Percentiles rank a stretch among this genome's conserved stretches.
phyloP scores from a whole-genome alignment of 2,329 filamentous ascomycete genomes.

The Penicillium sp. region DNA sequence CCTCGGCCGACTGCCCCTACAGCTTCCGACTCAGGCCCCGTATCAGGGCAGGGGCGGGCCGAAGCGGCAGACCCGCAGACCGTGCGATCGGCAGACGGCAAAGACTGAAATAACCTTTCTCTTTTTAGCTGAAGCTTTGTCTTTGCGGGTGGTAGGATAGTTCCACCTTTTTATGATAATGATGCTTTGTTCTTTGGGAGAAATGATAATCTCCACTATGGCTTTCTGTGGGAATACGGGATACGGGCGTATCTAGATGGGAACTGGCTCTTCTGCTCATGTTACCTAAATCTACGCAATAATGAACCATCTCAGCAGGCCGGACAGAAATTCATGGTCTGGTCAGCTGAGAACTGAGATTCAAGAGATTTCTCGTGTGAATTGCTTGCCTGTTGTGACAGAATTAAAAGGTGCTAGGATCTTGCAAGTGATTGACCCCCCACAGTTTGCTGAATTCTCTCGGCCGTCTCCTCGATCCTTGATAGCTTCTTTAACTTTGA shows the following conservation, averaged over 20 bases:
- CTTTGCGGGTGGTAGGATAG: not conserved
- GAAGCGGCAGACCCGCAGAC: slow-evolving; percentile 29
- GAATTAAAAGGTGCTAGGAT: no score
- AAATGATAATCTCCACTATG: not conserved
- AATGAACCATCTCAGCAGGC: not conserved
- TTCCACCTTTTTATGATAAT: not conserved
- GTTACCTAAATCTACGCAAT: not conserved
- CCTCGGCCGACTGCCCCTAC: slow-evolving; percentile 14
- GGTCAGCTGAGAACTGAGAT: not conserved
- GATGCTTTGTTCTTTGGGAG: not conserved
- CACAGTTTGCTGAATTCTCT: no score
- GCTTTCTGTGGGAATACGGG: not conserved
- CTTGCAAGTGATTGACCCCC: not conserved
- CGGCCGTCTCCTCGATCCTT: no score
- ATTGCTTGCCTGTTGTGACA: no score
- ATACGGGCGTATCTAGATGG: not conserved
- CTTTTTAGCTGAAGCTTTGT: not conserved
- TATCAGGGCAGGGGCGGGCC: slow-evolving; percentile 28
- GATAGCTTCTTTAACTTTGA: no score
- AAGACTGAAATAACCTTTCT: slow-evolving; percentile 18
- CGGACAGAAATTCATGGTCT: not conserved
- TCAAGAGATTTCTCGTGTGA: not conserved
- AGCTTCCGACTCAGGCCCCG: slow-evolving; percentile 16
- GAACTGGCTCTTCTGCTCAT: slow-evolving; percentile 1
- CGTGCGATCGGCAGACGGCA: slow-evolving; percentile 26